These are phyloP conservation scores for Puya raimondii DNA, from an alignment of 176 grass and related monocot genomes.

Conservation along the genomic window DNA sequence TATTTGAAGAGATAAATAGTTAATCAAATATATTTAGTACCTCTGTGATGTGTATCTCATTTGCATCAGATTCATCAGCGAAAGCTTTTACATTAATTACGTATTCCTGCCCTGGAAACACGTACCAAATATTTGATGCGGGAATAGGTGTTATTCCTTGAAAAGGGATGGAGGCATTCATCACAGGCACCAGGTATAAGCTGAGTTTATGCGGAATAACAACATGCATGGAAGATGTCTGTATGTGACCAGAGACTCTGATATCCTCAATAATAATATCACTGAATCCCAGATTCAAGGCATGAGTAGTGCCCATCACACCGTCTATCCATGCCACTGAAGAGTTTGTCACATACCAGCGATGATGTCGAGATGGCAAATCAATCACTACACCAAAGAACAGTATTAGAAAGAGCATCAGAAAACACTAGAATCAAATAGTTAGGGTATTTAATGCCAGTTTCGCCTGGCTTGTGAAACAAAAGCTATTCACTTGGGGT, in stretches of 20 bases:
- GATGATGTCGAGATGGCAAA: constrained; percentile 76
- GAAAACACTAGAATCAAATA: constrained; percentile 2
- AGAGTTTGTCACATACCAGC: constrained; percentile 64
- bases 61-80: constrained; percentile 55
- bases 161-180: constrained; percentile 50
- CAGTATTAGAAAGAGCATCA: constrained; percentile 9
- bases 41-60: constrained; percentile 76
- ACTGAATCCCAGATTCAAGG: constrained; percentile 58
- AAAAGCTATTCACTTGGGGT: too few species aligned
- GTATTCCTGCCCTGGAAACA: constrained; percentile 80
- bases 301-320: constrained; percentile 45
- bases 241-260: constrained; percentile 79
- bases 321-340: constrained; percentile 63
- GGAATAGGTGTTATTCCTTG: constrained; percentile 42
- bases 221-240: constrained; percentile 78
- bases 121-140: constrained; percentile 71
- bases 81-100: constrained; percentile 62
- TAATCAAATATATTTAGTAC: constrained; percentile 26
- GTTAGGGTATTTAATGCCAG: not conserved
- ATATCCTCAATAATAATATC: constrained; percentile 76
- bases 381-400: constrained; percentile 48
- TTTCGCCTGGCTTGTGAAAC: too few species aligned
- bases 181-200: constrained; percentile 57
- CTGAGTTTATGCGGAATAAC: constrained; percentile 64
- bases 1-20: constrained; percentile 23